These are phyloP conservation scores for Apophysomyces trapeziformis DNA, from an alignment of 371 early-diverging fungal genomes.

Conservation along the genomic window DNA sequence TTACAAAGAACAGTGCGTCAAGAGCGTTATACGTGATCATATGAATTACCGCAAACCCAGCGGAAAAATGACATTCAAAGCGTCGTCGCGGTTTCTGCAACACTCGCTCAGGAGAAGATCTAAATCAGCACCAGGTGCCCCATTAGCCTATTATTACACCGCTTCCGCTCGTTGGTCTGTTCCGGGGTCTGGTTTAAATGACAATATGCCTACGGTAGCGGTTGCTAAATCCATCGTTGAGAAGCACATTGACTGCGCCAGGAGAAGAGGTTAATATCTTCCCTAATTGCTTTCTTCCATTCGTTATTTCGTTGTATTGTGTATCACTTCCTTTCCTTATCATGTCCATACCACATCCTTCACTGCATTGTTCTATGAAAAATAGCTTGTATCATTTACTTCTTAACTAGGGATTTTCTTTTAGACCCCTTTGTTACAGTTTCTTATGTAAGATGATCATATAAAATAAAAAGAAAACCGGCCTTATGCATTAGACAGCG, in stretches of 20 bases:
- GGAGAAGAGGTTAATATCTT: constrained; percentile 43
- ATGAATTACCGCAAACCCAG: constrained; percentile 8
- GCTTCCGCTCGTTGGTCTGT: constrained; percentile 12
- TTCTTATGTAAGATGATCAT: constrained; percentile 36
- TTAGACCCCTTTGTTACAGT: constrained; percentile 14
- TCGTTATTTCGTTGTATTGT: neutral
- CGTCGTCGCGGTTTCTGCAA: neutral
- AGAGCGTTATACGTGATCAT: constrained; percentile 27
- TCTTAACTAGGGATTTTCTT: neutral
- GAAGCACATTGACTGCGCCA: constrained; percentile 48
- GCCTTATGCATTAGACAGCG: neutral
- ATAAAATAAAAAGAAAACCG: constrained; percentile 24
- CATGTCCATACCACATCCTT: neutral
- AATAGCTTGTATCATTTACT: constrained; percentile 12
- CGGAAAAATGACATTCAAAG: neutral
- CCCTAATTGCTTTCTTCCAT: constrained; percentile 1
- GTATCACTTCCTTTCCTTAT: neutral
- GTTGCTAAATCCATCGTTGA: constrained; percentile 39
- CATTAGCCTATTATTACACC: constrained; percentile 15
- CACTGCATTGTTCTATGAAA: neutral
- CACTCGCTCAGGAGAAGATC: constrained; percentile 38
- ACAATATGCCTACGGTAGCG: constrained; percentile 23
- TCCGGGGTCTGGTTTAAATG: constrained; percentile 1
- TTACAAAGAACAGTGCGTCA: constrained; percentile 42
- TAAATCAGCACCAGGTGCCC: constrained; percentile 49